phyloP scores from a whole-genome alignment of 2,329 filamentous ascomycete species.

The Hortaea werneckii region DNA sequence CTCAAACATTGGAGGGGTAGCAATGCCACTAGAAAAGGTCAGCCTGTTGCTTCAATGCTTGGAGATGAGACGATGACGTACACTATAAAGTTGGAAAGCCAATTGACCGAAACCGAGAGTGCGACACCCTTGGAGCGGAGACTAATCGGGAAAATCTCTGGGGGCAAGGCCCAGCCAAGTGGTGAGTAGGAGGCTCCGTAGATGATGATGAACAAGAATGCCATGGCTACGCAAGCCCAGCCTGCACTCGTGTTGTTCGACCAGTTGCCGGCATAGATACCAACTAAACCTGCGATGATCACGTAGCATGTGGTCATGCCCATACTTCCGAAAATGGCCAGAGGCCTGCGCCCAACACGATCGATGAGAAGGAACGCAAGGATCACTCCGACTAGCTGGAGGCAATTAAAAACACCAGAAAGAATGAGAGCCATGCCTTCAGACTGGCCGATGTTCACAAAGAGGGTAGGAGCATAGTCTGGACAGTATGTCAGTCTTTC shows the following conservation, averaged over 20 bases:
- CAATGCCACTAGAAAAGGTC: not conserved
- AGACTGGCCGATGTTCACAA: conserved; percentile 26
- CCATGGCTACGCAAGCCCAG: not conserved
- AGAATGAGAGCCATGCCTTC: not conserved
- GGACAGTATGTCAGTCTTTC: conserved; percentile 14
- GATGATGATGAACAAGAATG: not conserved
- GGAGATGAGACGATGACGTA: too few species aligned
- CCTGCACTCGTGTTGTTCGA: not conserved
- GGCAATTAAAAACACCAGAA: not conserved
- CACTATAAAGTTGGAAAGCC: not conserved
- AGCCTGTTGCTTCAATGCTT: too few species aligned
- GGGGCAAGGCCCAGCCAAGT: not conserved
- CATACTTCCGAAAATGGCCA: not conserved
- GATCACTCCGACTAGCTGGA: not conserved
- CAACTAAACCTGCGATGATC: not conserved
- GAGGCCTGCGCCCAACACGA: not conserved
- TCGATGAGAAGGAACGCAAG: not conserved
- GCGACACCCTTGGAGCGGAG: not conserved
- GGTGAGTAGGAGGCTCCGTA: not conserved
- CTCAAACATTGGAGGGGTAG: not conserved
- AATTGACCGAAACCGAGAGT: not conserved
- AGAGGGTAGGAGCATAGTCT: conserved; percentile 34
- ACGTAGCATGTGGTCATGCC: not conserved
- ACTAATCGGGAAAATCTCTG: not conserved
- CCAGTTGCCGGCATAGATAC: not conserved